phyloP scores from a whole-genome alignment of 2,329 filamentous ascomycete species.

The Orbilia javanica region DNA sequence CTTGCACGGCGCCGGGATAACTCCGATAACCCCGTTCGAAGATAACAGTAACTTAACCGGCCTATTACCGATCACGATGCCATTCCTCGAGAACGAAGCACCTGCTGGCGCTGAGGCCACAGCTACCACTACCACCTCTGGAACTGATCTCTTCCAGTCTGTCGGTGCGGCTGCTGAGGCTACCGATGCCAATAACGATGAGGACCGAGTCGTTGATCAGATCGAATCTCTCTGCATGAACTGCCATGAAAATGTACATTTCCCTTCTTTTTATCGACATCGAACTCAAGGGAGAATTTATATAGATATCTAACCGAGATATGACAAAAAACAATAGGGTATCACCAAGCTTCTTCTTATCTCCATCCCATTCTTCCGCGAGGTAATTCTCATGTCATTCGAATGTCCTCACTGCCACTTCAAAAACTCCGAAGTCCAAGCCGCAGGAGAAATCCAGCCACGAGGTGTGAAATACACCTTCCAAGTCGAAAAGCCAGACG shows the following conservation, averaged over 20 bases:
- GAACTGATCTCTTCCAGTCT: constrained; percentile 60
- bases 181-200: constrained; percentile 45
- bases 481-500: constrained; percentile 77
- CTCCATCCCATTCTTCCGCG: constrained; percentile 94
- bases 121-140: constrained; percentile 34
- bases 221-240: constrained; percentile 86
- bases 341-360: constrained; percentile 88
- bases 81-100: constrained; percentile 47
- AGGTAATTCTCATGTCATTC: constrained; percentile 98
- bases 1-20: no score
- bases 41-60: no score
- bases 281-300: not conserved
- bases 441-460: constrained; percentile 90
- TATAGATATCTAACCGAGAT: no score
- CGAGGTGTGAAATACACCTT: constrained; percentile 87
- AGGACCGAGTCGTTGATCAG: constrained; percentile 65
- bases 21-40: no score
- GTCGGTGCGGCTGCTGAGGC: constrained; percentile 60
- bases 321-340: constrained; percentile 71
- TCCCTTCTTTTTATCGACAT: not conserved
- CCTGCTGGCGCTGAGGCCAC: constrained; percentile 11
- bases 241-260: constrained; percentile 78
- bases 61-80: constrained; percentile 24
- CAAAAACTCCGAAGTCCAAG: constrained; percentile 92
- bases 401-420: constrained; percentile 88